Percentiles rank a stretch among this genome's conserved stretches.
Conservation (phyloP, 495 filamentous ascomycete genomes). For the Pyrenopolyporus hunteri region DNA sequence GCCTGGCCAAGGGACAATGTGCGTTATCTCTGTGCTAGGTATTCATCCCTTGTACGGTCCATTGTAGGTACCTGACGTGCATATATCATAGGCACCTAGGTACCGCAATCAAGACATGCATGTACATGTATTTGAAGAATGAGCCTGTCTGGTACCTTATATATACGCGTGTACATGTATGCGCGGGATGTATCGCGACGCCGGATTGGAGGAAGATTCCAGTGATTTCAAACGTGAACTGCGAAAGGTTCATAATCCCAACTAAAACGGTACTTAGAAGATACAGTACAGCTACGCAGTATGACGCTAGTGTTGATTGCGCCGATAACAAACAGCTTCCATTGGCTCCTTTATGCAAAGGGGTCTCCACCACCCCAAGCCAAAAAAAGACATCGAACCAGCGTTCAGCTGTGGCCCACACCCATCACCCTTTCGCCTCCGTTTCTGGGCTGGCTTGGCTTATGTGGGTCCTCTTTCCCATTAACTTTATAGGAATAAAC, state of each 20-base stretch:
- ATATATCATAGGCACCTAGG: not conserved
- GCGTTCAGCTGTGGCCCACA: slow-evolving; percentile 15
- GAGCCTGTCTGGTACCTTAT: not conserved
- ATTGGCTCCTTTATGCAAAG: not conserved
- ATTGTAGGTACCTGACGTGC: too few relatives aligned
- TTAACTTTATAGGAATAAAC: not conserved
- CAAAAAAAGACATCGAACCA: slow-evolving; percentile 35
- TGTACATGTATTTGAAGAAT: not conserved
- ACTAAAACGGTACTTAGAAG: slow-evolving; percentile 6
- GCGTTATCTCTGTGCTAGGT: too few relatives aligned
- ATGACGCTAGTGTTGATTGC: slow-evolving; percentile 17
- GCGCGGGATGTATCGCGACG: not conserved
- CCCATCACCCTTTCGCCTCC: slow-evolving; percentile 18
- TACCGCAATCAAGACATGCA: too few relatives aligned
- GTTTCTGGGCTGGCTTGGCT: slow-evolving; percentile 19
- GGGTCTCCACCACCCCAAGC: slow-evolving; percentile 4
- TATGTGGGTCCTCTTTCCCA: not conserved
- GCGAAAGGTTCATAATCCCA: too few relatives aligned
- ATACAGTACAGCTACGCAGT: slow-evolving; percentile 11
- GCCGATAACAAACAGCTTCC: not conserved
- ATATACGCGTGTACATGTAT: not conserved
- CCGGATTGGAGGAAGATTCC: slow-evolving; percentile 5
- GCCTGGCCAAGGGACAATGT: not conserved
- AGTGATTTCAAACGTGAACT: not conserved
- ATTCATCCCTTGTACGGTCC: too few relatives aligned